Percentiles rank a stretch among this genome's conserved stretches.
phyloP scores from a whole-genome alignment of 1,139 yeast genomes.

The Hansenula lynferdii region DNA sequence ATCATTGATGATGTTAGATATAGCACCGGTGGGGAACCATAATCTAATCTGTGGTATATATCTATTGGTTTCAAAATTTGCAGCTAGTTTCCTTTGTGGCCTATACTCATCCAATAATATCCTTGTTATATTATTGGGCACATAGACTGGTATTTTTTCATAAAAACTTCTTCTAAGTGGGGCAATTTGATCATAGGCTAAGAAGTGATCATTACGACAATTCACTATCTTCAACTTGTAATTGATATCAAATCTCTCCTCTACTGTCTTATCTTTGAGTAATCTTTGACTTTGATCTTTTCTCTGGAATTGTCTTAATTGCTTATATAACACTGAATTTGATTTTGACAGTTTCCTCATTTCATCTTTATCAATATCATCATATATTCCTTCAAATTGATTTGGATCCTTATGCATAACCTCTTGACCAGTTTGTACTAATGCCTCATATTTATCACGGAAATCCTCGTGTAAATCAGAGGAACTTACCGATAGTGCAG shows the following conservation, averaged over 20 bases:
- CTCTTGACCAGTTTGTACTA: neutral
- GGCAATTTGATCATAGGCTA: constrained; percentile 35
- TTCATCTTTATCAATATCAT: neutral
- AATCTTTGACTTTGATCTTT: neutral
- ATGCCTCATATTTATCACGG: neutral
- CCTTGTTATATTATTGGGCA: constrained; percentile 42
- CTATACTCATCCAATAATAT: constrained; percentile 28
- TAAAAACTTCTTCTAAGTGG: constrained; percentile 47
- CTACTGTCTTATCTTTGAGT: constrained; percentile 11
- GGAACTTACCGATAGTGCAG: constrained; percentile 40
- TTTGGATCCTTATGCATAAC: neutral
- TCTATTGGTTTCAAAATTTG: constrained; percentile 25
- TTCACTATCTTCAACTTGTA: constrained; percentile 29
- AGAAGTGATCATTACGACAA: constrained; percentile 42
- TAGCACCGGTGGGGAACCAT: constrained; percentile 19
- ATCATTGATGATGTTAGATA: constrained; percentile 6
- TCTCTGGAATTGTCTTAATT: neutral
- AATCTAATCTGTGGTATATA: constrained; percentile 27
- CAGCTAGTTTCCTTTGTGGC: constrained; percentile 15
- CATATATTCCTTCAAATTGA: constrained; percentile 1
- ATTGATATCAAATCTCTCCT: constrained; percentile 26
- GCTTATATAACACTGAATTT: neutral
- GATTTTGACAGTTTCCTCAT: neutral
- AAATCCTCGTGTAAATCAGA: constrained; percentile 3
- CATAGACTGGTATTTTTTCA: constrained; percentile 48